Evolutionary conservation across 441 rosid species (phyloP), one percentile per base, ranked within the genome.

Genomic region (Gossypium trilobum): DNA sequence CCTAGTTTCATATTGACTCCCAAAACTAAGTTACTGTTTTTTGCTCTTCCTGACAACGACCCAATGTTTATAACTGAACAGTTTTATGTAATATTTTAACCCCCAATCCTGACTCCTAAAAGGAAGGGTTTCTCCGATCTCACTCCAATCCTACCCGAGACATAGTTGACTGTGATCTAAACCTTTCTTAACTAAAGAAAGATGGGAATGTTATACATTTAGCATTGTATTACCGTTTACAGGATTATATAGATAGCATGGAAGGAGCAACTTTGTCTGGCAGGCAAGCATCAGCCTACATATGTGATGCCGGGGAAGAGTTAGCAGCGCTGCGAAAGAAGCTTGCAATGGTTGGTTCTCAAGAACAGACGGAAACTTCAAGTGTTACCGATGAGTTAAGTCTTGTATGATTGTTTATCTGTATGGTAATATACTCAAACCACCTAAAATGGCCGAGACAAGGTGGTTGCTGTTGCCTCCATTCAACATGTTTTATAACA

Each of bases 221-320:
- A 4, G 4, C n/a, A 20, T 52, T 14, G 52, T 11, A 48, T 19
- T 68, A 7, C 56, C 29, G 71, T 50, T 59, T 73, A 31, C 89
- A 95, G 99, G 99, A 95, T 73, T 95, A 95, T 83, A 92, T 95
- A 77, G 99, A 95, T 78, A 95, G 99, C 73, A 95, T 92, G 99
- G 99, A 95, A 81, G 97, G 99, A 33, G 97, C 99, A 8, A 92
- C 99, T 0, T 71, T 95, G 71, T 91, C 99, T 0, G 99, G 99
- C 4, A 88, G 99, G 77, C 97, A 92, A 82, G 89, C 97, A 61
- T 86, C 99, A 0, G 89, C 97, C 10, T 94, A 86, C 75, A 80
- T 92, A 29, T 92, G 99, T 73, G 80, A 84, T 25, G 91, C 94
- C 0, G 97, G 99, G 60, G 94, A 92, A 80, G 96, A 87, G 65